These are phyloP conservation scores for Metschnikowia gelsemii DNA, from an alignment of 805 yeast genomes.

Conservation along the genomic window DNA sequence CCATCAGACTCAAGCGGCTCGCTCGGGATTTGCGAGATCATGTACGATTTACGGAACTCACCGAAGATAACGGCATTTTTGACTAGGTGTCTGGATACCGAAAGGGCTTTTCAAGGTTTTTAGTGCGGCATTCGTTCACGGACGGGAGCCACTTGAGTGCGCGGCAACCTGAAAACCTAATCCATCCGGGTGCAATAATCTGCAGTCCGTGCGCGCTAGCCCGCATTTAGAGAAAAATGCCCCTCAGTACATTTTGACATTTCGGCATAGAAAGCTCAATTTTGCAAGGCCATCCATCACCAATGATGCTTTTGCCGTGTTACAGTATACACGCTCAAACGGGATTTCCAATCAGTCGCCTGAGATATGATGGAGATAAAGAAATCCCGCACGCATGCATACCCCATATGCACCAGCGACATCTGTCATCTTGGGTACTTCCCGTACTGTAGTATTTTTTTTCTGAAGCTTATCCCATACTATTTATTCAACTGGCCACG, in stretches of 20 bases:
- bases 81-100: no score
- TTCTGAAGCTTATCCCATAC: slow-evolving; percentile 3
- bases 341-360: slow-evolving; percentile 4
- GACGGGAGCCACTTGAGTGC: no score
- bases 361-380: slow-evolving; percentile 1
- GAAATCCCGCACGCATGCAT: slow-evolving; percentile 1
- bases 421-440: slow-evolving; percentile 2
- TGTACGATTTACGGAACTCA: no score
- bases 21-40: no score
- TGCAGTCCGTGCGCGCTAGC: not conserved
- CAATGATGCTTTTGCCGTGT: slow-evolving; percentile 1
- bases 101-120: no score
- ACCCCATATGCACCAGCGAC: slow-evolving; percentile 6
- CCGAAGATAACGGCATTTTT: no score
- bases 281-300: not conserved
- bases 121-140: no score
- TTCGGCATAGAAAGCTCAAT: not conserved
- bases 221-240: not conserved
- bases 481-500: no score
- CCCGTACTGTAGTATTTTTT: not conserved
- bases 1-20: no score
- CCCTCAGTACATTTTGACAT: not conserved
- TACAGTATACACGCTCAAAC: not conserved
- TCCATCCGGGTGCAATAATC: no score
- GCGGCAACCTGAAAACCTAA: no score